Evolutionary conservation across 805 yeast genomes (phyloP).

Genomic region (Trichomonascus vanleenenianus): DNA sequence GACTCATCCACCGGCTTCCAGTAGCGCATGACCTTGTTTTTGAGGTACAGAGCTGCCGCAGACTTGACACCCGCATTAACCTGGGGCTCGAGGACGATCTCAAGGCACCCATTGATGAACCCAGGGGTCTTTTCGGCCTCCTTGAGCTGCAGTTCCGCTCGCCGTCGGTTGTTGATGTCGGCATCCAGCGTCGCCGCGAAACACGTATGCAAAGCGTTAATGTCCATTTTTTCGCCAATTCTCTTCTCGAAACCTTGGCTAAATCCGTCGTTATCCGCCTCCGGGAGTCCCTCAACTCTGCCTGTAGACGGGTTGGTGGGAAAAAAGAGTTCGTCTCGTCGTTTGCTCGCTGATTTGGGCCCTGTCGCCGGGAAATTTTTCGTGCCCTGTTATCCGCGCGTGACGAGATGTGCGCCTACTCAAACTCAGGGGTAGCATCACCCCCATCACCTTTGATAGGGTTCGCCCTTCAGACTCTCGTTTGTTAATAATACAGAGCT

Average conservation of each 20-base stretch:
- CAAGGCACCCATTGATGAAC: constrained; percentile 75
- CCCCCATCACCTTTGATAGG: no score
- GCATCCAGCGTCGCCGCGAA: constrained; percentile 74
- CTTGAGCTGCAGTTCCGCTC: constrained; percentile 63
- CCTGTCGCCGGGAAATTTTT: no score
- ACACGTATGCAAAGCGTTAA: constrained; percentile 57
- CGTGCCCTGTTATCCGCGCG: no score
- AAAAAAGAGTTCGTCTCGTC: no score
- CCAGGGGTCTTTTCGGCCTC: constrained; percentile 53
- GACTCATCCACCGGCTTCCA: constrained; percentile 46
- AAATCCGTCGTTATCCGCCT: not conserved
- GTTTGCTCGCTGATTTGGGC: no score
- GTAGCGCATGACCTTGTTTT: constrained; percentile 57
- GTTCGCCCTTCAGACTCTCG: no score
- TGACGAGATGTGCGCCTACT: no score
- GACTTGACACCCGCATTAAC: constrained; percentile 47
- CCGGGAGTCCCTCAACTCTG: not conserved
- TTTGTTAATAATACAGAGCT: no score
- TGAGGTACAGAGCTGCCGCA: constrained; percentile 77
- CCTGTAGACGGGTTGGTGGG: not conserved
- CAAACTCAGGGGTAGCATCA: no score
- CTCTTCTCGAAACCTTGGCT: no score
- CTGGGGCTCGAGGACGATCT: constrained; percentile 50
- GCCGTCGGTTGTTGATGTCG: constrained; percentile 48
- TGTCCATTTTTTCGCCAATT: constrained; percentile 47